Conservation (phyloP, 179 eudicot species). For the Pouteria campechiana region DNA sequence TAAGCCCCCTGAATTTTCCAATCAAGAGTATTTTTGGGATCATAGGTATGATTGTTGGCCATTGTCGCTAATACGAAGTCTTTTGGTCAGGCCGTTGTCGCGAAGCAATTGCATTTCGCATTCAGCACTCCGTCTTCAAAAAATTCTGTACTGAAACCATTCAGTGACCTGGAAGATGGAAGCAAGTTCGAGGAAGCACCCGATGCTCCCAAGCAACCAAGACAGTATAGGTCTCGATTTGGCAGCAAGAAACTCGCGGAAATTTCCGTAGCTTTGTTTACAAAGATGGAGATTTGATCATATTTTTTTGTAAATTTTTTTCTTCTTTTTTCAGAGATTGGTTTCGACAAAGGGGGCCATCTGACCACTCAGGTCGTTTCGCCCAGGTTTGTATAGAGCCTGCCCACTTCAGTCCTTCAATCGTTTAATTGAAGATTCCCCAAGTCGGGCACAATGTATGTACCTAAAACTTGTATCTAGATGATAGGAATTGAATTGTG, state of each 20-base stretch:
- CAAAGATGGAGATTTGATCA: too few species aligned
- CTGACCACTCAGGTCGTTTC: too few species aligned
- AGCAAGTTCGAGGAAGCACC: slow-evolving; percentile 26
- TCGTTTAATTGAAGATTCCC: too few species aligned
- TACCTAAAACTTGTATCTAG: too few species aligned
- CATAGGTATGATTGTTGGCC: not conserved
- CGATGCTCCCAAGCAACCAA: slow-evolving; percentile 51
- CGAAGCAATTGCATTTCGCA: slow-evolving; percentile 55
- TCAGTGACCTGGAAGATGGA: slow-evolving; percentile 13
- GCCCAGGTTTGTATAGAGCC: too few species aligned
- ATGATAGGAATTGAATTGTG: too few species aligned
- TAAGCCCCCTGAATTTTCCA: not conserved
- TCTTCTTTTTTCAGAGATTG: too few species aligned
- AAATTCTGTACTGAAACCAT: slow-evolving; percentile 19
- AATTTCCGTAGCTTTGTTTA: slow-evolving; percentile 36
- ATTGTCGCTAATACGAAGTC: not conserved
- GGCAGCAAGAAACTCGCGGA: slow-evolving; percentile 22
- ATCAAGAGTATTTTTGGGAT: not conserved
- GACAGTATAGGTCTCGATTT: slow-evolving; percentile 15
- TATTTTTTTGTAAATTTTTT: too few species aligned
- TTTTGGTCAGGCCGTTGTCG: slow-evolving; percentile 38
- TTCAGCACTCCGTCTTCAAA: slow-evolving; percentile 60
- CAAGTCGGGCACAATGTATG: too few species aligned
- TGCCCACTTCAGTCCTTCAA: too few species aligned
- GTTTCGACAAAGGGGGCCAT: too few species aligned